Evolutionary conservation across 164 flowering plant genomes (phyloP).

Genomic region (Umbilicus rupestris): DNA sequence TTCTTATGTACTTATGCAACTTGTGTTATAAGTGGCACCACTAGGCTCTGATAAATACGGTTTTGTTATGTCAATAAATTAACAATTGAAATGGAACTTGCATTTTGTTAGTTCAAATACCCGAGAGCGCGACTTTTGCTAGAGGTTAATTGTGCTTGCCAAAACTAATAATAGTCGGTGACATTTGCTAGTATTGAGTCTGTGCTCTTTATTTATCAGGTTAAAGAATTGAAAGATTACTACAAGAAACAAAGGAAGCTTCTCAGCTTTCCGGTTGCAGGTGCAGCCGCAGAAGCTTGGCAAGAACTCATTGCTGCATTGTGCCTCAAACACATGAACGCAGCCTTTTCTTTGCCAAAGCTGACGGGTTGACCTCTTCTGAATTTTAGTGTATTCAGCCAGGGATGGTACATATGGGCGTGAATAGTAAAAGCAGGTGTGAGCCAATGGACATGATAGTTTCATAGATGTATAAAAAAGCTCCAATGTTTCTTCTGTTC

Average conservation of each 20-base stretch:
- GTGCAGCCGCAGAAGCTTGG: slow-evolving; percentile 80
- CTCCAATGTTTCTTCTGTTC: no score
- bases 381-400: no score
- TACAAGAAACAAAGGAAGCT: slow-evolving; percentile 77
- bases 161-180: not conserved
- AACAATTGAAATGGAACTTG: no score
- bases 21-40: not conserved
- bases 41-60: not conserved
- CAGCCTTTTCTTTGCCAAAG: slow-evolving; percentile 26
- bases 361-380: no score
- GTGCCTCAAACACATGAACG: slow-evolving; percentile 35
- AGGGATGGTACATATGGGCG: no score
- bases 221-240: slow-evolving; percentile 73
- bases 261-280: slow-evolving; percentile 54
- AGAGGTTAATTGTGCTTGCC: not conserved
- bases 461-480: no score
- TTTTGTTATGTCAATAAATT: no score
- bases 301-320: slow-evolving; percentile 76
- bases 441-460: no score
- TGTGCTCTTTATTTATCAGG: slow-evolving; percentile 31
- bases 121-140: not conserved
- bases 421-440: no score
- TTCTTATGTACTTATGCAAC: not conserved
- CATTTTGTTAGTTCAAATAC: not conserved
- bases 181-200: not conserved